Conservation (phyloP, 78 protist genomes). For the Monocercomonoides exilis region DNA sequence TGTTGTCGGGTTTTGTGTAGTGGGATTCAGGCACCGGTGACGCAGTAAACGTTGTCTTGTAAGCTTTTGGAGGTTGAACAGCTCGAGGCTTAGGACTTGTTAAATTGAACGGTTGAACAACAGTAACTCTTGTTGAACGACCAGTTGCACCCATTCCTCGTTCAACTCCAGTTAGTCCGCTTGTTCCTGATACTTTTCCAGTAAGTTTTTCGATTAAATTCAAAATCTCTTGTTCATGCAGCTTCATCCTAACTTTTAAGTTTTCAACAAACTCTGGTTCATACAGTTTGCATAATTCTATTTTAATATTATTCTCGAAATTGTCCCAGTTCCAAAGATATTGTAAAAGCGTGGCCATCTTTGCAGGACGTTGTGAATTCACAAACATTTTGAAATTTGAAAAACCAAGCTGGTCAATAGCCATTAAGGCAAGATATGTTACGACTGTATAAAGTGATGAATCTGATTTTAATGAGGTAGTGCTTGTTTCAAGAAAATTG, state of each 20-base stretch:
- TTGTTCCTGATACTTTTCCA: not conserved
- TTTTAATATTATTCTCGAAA: not conserved
- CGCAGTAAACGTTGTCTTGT: not conserved
- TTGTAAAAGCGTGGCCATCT: not conserved
- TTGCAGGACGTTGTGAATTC: not conserved
- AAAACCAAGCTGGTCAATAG: not conserved
- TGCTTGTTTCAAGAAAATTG: not conserved
- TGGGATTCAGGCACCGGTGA: not conserved
- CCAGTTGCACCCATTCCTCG: not conserved
- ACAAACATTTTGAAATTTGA: not conserved
- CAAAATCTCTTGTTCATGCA: not conserved
- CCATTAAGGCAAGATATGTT: not conserved
- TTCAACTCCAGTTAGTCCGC: not conserved
- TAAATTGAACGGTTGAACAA: conserved; percentile 17
- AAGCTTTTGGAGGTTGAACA: conserved; percentile 8
- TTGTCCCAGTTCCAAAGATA: not conserved
- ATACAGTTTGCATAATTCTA: not conserved
- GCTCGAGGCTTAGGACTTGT: not conserved
- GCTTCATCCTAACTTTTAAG: not conserved
- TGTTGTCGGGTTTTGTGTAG: conserved; percentile 1
- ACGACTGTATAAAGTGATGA: not conserved
- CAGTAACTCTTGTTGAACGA: not conserved
- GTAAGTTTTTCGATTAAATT: not conserved
- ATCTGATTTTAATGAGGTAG: not conserved
- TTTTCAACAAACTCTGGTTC: not conserved